Evolutionary conservation across 1,284 basidiomycete species (phyloP), one percentile per base, ranked within the genome.

Genomic region (Chondrostereum purpureum): DNA sequence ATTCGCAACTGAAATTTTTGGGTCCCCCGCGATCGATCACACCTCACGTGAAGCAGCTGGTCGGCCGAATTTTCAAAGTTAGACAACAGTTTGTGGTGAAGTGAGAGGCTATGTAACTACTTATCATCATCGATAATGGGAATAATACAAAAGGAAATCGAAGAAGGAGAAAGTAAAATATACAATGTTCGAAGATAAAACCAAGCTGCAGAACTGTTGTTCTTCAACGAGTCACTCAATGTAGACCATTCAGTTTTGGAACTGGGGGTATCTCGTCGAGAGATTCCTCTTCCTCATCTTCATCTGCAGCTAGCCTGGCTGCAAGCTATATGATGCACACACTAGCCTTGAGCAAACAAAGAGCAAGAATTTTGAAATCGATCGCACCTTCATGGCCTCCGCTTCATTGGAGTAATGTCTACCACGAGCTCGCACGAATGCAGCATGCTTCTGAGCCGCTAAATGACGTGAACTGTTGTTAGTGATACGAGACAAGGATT

Each of bases 381-480:
- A 33, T 48, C 62, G 42, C 58, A 84, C 86, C 79, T 89, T 90
- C 88, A 94, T 91, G 23, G 89, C 91, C 58, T 92, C 88, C 1
- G 89, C 91, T 63, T 94, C 91, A 46, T 92, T 92, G 2, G 88
- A 90, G 58, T 94, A 94, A 63, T 94, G 91, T 47, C 83, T 72
- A 45, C 85, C 87, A 27, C 90, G 77, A 46, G 88, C 89, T 55
- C 79, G 78, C 46, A 92, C 72, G 59, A 94, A 94, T 37, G 77
- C 90, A 20, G 80, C 83, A 58, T 91, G 88, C 63, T 90, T 90
- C 37, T 77, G 85, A 45, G 79, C 81, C 48, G 88, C 85, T 90
- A 54, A 20, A 50, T 46, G 40, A 40, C 39, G 35, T 37, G 50
- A 40, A 12, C 34, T 35, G 49, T 38, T 23, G 13, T 21, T 19